These are phyloP conservation scores for Yamadazyma epiphylla DNA, from an alignment of 1,139 yeast genomes.

Conservation along the genomic window DNA sequence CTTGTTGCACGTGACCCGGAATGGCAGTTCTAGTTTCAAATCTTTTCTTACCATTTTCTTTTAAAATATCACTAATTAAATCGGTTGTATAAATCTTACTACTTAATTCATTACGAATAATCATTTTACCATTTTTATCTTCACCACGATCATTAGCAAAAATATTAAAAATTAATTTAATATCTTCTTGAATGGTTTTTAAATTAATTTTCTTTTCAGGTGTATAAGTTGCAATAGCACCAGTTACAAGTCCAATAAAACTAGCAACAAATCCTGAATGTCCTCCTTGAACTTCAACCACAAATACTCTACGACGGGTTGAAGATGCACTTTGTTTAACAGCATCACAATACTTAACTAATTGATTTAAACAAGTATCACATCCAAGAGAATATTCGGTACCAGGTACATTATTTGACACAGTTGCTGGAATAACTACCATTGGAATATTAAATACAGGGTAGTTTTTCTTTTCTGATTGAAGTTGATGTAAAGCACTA, in stretches of 20 bases:
- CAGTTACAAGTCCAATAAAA: slow-evolving; percentile 63
- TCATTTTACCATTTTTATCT: slow-evolving; percentile 73
- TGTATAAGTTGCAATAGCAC: slow-evolving; percentile 72
- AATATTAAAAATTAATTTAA: slow-evolving; percentile 40
- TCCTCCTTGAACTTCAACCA: slow-evolving; percentile 86
- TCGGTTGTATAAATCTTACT: slow-evolving; percentile 79
- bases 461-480: slow-evolving; percentile 65
- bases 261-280: slow-evolving; percentile 78
- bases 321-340: slow-evolving; percentile 79
- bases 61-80: slow-evolving; percentile 76
- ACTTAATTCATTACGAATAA: slow-evolving; percentile 83
- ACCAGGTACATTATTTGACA: slow-evolving; percentile 82
- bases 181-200: slow-evolving; percentile 63
- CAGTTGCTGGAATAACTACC: slow-evolving; percentile 90
- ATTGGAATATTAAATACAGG: slow-evolving; percentile 93
- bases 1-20: slow-evolving; percentile 94
- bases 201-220: slow-evolving; percentile 79
- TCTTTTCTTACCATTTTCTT: slow-evolving; percentile 67
- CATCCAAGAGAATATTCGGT: slow-evolving; percentile 77
- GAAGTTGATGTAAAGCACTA: slow-evolving; percentile 74
- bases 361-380: slow-evolving; percentile 73
- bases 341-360: slow-evolving; percentile 75
- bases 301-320: slow-evolving; percentile 72
- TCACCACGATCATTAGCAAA: slow-evolving; percentile 59
- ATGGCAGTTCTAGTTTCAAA: slow-evolving; percentile 94